phyloP scores from a whole-genome alignment of 495 filamentous ascomycete genomes.

The Trichoderma asperelloides region DNA sequence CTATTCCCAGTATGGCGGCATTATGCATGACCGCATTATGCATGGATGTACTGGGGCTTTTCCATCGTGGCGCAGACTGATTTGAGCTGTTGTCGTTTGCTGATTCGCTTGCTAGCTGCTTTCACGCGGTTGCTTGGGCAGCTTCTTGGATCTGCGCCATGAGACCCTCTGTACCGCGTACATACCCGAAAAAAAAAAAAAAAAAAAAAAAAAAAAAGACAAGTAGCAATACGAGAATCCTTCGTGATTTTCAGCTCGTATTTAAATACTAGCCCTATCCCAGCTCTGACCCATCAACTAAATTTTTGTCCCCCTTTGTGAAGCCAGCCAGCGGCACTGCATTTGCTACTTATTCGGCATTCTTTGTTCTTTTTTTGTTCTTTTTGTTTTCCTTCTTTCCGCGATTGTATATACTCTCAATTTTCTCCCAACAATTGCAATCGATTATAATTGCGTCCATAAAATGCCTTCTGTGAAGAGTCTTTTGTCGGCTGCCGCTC shows the following conservation, averaged over 20 bases:
- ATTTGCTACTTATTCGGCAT: not conserved
- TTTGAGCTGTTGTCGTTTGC: not conserved
- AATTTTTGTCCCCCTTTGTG: not conserved
- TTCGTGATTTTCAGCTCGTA: not conserved
- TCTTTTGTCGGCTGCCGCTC: slow-evolving; percentile 14
- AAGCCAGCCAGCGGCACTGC: not conserved
- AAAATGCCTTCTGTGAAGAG: slow-evolving; percentile 7
- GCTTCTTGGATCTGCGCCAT: not conserved
- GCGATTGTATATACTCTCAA: not conserved
- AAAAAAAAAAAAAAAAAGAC: not conserved
- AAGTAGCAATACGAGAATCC: not conserved
- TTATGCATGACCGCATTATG: not conserved
- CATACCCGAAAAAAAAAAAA: too few relatives aligned
- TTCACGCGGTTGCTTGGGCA: not conserved
- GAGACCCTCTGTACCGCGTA: not conserved
- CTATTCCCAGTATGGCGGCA: not conserved
- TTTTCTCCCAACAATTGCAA: not conserved
- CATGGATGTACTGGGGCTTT: not conserved
- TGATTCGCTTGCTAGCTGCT: not conserved
- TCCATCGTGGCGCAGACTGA: not conserved
- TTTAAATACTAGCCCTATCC: not conserved
- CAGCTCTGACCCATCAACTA: not conserved
- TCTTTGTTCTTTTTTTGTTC: not conserved
- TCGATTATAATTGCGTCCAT: not conserved
- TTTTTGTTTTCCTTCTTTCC: not conserved